These are phyloP conservation scores for Macroventuria anomochaeta DNA, from an alignment of 2,329 filamentous ascomycete species.

Conservation along the genomic window DNA sequence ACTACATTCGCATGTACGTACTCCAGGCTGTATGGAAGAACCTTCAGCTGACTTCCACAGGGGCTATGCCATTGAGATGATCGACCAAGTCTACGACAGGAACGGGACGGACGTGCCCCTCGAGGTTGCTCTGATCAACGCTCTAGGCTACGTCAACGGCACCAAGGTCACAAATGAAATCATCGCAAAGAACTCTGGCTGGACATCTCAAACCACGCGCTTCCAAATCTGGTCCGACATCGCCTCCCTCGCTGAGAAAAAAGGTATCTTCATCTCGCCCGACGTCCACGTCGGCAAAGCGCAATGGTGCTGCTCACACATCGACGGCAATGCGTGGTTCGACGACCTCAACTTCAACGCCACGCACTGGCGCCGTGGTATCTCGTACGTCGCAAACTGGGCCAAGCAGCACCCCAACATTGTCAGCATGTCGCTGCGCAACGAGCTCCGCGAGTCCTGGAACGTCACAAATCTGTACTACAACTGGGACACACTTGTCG, in stretches of 20 bases:
- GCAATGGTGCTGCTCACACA: conserved; percentile 45
- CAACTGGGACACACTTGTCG: conserved; percentile 42
- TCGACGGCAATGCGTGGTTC: conserved; percentile 67
- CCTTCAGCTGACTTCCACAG: conserved; percentile 15
- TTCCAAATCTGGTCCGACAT: conserved; percentile 49
- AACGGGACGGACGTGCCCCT: conserved; percentile 49
- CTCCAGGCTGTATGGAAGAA: neutral
- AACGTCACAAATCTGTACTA: conserved; percentile 38
- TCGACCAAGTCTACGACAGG: conserved; percentile 52
- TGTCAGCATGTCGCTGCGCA: conserved; percentile 63
- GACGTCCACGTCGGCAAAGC: conserved; percentile 43
- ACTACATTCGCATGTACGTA: conserved; percentile 61
- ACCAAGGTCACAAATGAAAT: conserved; percentile 50
- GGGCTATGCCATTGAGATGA: conserved; percentile 53
- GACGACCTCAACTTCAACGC: conserved; percentile 62
- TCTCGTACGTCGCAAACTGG: conserved; percentile 61
- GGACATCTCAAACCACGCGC: conserved; percentile 49
- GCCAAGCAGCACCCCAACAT: conserved; percentile 57
- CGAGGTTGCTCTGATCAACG: conserved; percentile 50
- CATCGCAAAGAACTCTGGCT: conserved; percentile 44
- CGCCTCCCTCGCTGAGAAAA: conserved; percentile 33
- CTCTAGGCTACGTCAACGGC: conserved; percentile 47
- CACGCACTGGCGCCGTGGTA: conserved; percentile 60
- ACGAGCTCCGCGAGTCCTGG: conserved; percentile 58
- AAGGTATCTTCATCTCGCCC: conserved; percentile 41